A percentile compares a stretch with the other conserved stretches of the same genome.
Conservation (phyloP, 2,329 filamentous ascomycete species). For the Cladophialophora exuberans region DNA sequence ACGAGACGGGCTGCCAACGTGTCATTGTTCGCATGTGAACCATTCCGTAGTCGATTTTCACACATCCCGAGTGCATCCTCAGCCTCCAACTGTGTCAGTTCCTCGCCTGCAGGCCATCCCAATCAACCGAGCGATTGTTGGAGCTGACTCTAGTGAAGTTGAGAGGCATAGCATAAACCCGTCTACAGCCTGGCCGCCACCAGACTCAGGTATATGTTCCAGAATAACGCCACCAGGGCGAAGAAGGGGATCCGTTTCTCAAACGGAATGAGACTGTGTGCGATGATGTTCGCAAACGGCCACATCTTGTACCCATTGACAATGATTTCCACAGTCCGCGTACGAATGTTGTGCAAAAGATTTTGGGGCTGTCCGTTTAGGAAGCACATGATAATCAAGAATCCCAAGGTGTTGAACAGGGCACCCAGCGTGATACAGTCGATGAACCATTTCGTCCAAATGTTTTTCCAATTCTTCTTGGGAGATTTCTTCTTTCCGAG, state of each 20-base stretch:
- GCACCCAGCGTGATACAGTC: constrained; percentile 62
- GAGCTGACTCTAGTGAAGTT: too few species aligned
- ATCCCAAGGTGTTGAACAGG: constrained; percentile 58
- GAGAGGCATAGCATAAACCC: too few species aligned
- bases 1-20: not conserved
- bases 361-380: constrained; percentile 43
- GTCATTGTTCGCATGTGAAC: not conserved
- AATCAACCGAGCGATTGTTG: too few species aligned
- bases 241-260: constrained; percentile 41
- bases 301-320: constrained; percentile 43
- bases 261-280: constrained; percentile 41
- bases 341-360: constrained; percentile 39
- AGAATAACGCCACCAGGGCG: constrained; percentile 41
- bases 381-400: constrained; percentile 58
- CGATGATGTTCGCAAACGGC: constrained; percentile 45
- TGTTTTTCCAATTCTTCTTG: constrained; percentile 40
- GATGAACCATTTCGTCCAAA: constrained; percentile 55
- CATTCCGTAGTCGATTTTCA: not conserved
- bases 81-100: not conserved
- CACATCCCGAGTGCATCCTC: not conserved
- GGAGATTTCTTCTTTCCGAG: not conserved
- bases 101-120: not conserved
- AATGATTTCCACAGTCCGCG: constrained; percentile 35
- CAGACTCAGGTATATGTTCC: constrained; percentile 40
- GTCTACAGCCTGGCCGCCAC: constrained; percentile 9